Evolutionary conservation across 345 rosid species (phyloP), one percentile per base, ranked within the genome.

Genomic region (Sisymbrium irio): DNA sequence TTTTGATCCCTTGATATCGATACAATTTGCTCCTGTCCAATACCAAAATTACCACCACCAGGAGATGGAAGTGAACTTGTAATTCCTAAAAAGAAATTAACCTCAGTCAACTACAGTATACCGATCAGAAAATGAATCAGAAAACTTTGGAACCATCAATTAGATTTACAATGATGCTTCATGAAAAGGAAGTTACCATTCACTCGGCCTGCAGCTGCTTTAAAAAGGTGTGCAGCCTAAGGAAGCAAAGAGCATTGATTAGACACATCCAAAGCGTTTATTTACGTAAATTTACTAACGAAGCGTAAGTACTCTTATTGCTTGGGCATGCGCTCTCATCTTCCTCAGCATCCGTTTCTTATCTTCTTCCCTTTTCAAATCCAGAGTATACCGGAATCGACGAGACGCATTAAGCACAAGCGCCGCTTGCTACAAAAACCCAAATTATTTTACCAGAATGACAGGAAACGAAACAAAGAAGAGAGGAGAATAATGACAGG

Each of bases 321-420:
- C 99, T 82, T 92, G 96, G 4, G 91, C 97, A 81, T 90, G 96
- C 22, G 91, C 86, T 77, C 94, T 87, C 69, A 95, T 87, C 87
- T 83, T 92, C 79, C 89, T 62, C 67, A 85, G 77, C 42, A 85
- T 76, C 65, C 61, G 78, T 37, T 74, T 85, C 82, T 78, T 88
- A 69, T 95, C 96, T 65, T 89, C 97, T 77, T 87, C 84, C 85
- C 85, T 90, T 73, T 89, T 90, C 80, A 95, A 83, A 80, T 95
- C 97, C 78, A 95, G 82, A 47, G 99, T 95, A 78, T 95, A 95
- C 36, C 99, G 87, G 57, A 95, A 95, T 7, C 99, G 87, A 60
- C 99, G 92, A 64, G 98, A 95, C 69, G 99, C 99, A 59, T 95
- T 95, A 54, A 95, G 84, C 65, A 95, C 99, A 50, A 95, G 89